phyloP scores from a whole-genome alignment of 179 eudicot genomes.

The Corrigiola litoralis region DNA sequence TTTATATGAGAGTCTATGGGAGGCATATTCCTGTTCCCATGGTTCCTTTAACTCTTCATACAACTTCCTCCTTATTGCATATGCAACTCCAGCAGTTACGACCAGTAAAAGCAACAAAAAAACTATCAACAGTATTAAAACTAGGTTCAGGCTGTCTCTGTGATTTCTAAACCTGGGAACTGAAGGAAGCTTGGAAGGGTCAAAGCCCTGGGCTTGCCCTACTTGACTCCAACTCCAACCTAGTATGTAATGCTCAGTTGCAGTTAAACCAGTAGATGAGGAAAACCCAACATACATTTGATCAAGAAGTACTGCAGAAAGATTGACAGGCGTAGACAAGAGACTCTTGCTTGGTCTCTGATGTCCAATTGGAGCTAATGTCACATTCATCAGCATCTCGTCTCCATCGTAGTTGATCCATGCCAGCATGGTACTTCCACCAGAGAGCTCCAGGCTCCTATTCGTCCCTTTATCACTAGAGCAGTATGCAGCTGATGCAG shows the following conservation, averaged over 20 bases:
- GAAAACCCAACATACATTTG: background rate
- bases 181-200: constrained; percentile 31
- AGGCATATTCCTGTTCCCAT: constrained; percentile 35
- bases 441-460: constrained; percentile 1
- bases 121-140: background rate
- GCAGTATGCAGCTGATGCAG: constrained; percentile 15
- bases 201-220: constrained; percentile 25
- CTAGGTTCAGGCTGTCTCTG: background rate
- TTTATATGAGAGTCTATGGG: too few species aligned
- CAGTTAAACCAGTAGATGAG: background rate
- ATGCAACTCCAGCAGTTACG: background rate
- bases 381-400: background rate
- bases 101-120: background rate
- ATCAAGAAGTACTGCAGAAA: background rate
- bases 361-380: too few species aligned
- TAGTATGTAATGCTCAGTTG: background rate
- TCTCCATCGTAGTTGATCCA: constrained; percentile 31
- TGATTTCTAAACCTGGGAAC: constrained; percentile 12
- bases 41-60: constrained; percentile 24
- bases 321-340: background rate
- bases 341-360: constrained; percentile 9
- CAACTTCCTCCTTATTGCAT: constrained; percentile 16
- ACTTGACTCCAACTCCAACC: constrained; percentile 35
- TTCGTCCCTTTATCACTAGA: background rate
- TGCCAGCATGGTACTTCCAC: constrained; percentile 21